Base-by-base conservation (phyloP, 2,329 filamentous ascomycete genomes). In the Orbilia quercus region DNA sequence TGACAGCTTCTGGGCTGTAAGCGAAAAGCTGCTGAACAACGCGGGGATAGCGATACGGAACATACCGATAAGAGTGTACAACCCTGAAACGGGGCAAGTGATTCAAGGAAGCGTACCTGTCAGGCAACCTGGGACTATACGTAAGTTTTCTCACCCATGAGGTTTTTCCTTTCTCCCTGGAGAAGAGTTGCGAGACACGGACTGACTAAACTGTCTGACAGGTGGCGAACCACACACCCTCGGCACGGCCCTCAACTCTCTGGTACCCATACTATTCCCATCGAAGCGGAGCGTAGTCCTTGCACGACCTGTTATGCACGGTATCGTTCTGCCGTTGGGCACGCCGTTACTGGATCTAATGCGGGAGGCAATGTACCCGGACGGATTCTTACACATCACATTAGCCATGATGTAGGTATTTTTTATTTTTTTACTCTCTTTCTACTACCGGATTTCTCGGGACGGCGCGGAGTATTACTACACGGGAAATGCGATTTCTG, bases 21-120 rank as follows among this genome's bases (percentile, higher is more conserved):
- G 93, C 79, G 86, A 84, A 75, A 89, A 89, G 75, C 86, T 97
- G 1, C 86, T 98, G 74, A 90, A 91, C 78, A 86, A 90, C 2
- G 83, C 83, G 18, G 88, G 91, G 0, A 86, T 87, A 5, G 86
- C 89, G 16, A 85, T 97, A 58, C 89, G 89, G 72, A 89, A 96
- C 80, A 85, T 98, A n/a, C 95, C 95, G 0, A 82, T 98, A 40
- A 89, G 93, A 62, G 82, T 98, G 62, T 99, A 97, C 81, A 87
- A 98, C 53, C 91, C 90, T 1, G 82, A 86, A 0, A 87, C 90
- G 0, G 83, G 85, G 2, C 76, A 76, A 18, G 77, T 78, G 31
- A 74, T 78, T 7, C 77, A 78, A 48, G 74, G 72, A 34, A 76
- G 75, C 16, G 54, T 78, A 7, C 71, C 76, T 75, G 77, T 38